Percentiles rank a stretch among this genome's conserved stretches.
Evolutionary conservation across 345 rosid genomes (phyloP).

Genomic region (Eucalyptus tenuipes): DNA sequence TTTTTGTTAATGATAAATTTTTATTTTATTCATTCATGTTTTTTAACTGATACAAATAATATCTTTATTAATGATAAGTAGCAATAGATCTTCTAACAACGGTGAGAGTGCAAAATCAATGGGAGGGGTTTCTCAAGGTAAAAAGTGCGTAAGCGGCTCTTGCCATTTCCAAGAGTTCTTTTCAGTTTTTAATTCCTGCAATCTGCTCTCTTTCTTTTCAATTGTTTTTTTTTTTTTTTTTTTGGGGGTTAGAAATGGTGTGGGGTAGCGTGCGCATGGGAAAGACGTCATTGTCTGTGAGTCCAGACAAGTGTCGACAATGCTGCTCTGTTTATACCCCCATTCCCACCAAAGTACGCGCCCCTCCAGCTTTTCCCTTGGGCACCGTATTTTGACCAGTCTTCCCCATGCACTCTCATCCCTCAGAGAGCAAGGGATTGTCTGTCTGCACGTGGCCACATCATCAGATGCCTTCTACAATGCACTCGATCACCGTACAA

Average conservation of each 20-base stretch:
- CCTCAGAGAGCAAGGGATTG: neutral
- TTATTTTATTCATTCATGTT: neutral
- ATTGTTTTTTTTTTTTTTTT: too few relatives aligned
- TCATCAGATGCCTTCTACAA: too few relatives aligned
- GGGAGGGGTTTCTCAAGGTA: neutral
- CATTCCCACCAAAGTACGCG: neutral
- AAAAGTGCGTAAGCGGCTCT: neutral
- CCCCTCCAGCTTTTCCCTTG: neutral
- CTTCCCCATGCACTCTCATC: neutral
- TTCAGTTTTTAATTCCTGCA: neutral
- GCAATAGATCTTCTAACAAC: neutral
- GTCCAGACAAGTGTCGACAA: conserved; percentile 11
- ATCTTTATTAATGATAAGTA: neutral
- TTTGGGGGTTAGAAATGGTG: neutral
- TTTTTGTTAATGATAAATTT: too few relatives aligned
- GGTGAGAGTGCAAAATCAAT: neutral
- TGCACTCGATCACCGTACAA: neutral
- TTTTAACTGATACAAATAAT: neutral
- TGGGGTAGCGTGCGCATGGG: neutral
- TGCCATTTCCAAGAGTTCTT: neutral
- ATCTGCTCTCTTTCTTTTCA: neutral
- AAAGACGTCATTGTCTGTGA: conserved; percentile 17
- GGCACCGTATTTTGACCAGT: neutral
- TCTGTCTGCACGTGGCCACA: neutral
- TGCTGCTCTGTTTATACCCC: neutral